phyloP scores from a whole-genome alignment of 768 basidiomycete species.

The Gymnopilus junonius region DNA sequence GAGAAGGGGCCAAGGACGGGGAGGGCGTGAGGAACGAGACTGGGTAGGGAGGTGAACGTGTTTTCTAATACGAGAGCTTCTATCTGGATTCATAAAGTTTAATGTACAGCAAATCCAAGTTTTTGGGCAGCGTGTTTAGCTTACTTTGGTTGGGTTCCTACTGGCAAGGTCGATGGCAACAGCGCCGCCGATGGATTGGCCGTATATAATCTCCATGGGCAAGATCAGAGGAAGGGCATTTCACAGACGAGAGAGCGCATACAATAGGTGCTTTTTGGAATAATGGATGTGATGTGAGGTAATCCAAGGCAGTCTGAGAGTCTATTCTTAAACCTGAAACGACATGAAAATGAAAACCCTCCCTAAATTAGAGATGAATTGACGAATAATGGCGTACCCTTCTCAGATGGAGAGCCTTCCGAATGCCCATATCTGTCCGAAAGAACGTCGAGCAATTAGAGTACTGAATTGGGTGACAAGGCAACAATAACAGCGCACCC shows the following conservation, averaged over 20 bases:
- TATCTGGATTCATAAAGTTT: constrained; percentile 49
- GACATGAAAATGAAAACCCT: not conserved
- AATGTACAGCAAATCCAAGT: not conserved
- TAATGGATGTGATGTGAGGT: constrained; percentile 62
- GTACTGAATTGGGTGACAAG: not conserved
- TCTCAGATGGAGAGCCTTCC: constrained; percentile 86
- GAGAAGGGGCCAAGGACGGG: constrained; percentile 75
- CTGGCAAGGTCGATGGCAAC: constrained; percentile 89
- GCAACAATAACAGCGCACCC: constrained; percentile 58
- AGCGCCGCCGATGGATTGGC: constrained; percentile 91
- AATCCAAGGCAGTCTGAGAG: constrained; percentile 83
- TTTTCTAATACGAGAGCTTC: constrained; percentile 88
- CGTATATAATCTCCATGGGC: constrained; percentile 65
- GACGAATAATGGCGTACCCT: constrained; percentile 54
- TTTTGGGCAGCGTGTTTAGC: constrained; percentile 11
- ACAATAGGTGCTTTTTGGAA: constrained; percentile 75
- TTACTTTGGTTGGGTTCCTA: constrained; percentile 70
- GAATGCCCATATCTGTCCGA: constrained; percentile 86
- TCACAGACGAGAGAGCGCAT: constrained; percentile 23
- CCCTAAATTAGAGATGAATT: not conserved
- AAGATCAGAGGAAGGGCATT: not conserved
- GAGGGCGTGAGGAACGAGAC: constrained; percentile 79
- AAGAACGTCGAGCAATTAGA: not conserved
- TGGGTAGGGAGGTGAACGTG: constrained; percentile 86
- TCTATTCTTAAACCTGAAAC: constrained; percentile 82